phyloP scores from a whole-genome alignment of 139 green algal genomes.

The Tetraselmis chui region DNA sequence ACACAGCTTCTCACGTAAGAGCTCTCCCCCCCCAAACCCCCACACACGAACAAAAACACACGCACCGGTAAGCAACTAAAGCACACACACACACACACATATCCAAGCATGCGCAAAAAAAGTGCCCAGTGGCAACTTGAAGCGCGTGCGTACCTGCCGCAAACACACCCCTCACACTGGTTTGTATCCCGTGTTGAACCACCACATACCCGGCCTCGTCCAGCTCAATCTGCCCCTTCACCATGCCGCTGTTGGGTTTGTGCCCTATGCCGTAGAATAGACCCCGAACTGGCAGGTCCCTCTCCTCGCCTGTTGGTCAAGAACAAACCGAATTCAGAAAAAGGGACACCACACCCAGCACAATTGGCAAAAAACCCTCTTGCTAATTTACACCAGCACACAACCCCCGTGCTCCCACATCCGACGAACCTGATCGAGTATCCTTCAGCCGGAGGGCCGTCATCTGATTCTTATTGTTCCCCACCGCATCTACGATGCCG shows the following conservation, averaged over 20 bases:
- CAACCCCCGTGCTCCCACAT: too few relatives aligned
- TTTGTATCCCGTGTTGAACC: constrained; percentile 49
- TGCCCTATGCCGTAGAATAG: constrained; percentile 99
- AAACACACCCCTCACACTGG: constrained; percentile 82
- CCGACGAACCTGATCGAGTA: too few relatives aligned
- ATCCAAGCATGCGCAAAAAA: too few relatives aligned
- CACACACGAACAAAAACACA: too few relatives aligned
- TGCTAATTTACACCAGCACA: too few relatives aligned
- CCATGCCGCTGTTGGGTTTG: constrained; percentile 79
- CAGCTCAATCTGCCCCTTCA: constrained; percentile 67
- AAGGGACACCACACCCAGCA: neutral
- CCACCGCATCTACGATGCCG: constrained; percentile 63
- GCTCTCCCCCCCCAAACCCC: too few relatives aligned
- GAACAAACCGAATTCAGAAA: neutral
- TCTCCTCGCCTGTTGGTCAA: constrained; percentile 41
- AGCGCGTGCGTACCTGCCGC: constrained; percentile 40
- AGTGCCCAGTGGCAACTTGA: too few relatives aligned
- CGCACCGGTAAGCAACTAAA: too few relatives aligned
- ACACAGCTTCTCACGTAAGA: too few relatives aligned
- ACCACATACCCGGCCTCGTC: constrained; percentile 88
- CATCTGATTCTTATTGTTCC: constrained; percentile 37
- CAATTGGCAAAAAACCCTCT: too few relatives aligned
- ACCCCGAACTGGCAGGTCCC: constrained; percentile 62
- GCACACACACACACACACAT: too few relatives aligned
- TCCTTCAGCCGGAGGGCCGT: constrained; percentile 15